Evolutionary conservation across 73 alveolate genomes (phyloP).

Genomic region (Paramecium bursaria): DNA sequence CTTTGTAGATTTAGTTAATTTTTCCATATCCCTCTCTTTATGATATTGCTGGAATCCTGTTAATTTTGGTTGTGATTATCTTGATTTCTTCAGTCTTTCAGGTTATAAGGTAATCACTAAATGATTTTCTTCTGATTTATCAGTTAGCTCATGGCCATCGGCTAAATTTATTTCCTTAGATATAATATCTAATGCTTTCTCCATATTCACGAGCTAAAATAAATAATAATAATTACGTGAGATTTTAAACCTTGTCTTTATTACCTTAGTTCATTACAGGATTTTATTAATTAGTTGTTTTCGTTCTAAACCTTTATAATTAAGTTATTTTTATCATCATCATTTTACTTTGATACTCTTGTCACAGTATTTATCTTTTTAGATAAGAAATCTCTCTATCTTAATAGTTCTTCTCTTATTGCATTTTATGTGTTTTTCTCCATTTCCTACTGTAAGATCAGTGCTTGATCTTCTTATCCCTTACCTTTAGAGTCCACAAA

Average conservation of each 20-base stretch:
- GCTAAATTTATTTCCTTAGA: background rate
- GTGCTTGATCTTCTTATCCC: constrained; percentile 17
- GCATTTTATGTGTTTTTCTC: constrained; percentile 61
- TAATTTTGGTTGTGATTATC: constrained; percentile 28
- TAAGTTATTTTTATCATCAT: constrained; percentile 47
- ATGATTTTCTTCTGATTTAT: background rate
- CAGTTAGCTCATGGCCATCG: background rate
- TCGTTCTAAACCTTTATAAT: constrained; percentile 63
- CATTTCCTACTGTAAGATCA: constrained; percentile 36
- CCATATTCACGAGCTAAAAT: background rate
- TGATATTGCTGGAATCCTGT: constrained; percentile 50
- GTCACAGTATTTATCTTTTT: constrained; percentile 64
- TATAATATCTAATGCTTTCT: constrained; percentile 36
- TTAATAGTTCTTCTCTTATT: constrained; percentile 63
- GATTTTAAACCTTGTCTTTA: constrained; percentile 19
- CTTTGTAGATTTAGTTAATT: background rate
- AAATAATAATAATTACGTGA: background rate
- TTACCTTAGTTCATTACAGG: constrained; percentile 62
- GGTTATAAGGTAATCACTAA: background rate
- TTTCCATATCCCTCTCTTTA: background rate
- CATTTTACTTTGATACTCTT: constrained; percentile 45
- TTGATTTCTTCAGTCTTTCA: background rate
- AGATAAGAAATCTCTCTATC: constrained; percentile 64
- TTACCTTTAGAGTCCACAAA: constrained; percentile 7
- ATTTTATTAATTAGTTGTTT: constrained; percentile 46